Percentiles rank a stretch among this genome's conserved stretches.
These are phyloP conservation scores for Sporisorium iseilematis-ciliati DNA, from an alignment of 1,284 basidiomycete species.

Conservation along the genomic window DNA sequence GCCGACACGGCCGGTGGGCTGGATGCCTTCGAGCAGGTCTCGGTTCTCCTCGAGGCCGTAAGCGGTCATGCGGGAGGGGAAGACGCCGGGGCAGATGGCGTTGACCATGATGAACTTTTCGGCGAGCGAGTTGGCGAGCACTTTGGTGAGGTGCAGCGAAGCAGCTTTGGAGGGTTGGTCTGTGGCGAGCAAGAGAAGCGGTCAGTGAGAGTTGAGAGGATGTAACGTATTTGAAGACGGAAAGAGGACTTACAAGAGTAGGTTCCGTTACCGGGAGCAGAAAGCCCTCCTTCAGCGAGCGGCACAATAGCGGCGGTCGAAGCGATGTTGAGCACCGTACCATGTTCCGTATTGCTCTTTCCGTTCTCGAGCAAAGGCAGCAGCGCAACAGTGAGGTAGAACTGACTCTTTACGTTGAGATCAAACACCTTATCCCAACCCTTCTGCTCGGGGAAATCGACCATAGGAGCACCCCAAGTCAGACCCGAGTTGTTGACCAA, in stretches of 20 bases:
- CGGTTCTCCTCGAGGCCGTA: conserved; percentile 76
- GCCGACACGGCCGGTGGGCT: conserved; percentile 74
- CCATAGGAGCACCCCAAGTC: conserved; percentile 82
- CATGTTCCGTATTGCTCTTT: conserved; percentile 73
- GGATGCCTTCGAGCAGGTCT: conserved; percentile 61
- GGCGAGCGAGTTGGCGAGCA: conserved; percentile 79
- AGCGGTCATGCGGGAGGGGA: conserved; percentile 88
- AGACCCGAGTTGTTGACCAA: conserved; percentile 71
- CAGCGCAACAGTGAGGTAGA: conserved; percentile 68
- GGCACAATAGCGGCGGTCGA: conserved; percentile 79
- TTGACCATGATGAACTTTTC: conserved; percentile 76
- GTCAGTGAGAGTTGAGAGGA: conserved; percentile 18
- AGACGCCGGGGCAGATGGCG: conserved; percentile 82
- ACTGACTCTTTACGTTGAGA: conserved; percentile 68
- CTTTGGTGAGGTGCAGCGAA: conserved; percentile 83
- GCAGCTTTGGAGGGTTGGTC: conserved; percentile 77
- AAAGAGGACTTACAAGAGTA: conserved; percentile 79
- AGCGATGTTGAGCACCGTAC: conserved; percentile 79
- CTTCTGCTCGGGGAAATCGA: conserved; percentile 76
- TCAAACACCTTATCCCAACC: conserved; percentile 79
- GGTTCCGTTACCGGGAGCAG: conserved; percentile 77
- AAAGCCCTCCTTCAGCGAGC: conserved; percentile 73
- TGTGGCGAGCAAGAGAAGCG: neutral
- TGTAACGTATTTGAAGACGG: neutral
- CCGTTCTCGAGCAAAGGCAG: conserved; percentile 62